Evolutionary conservation across 805 yeast genomes (phyloP).

Genomic region (Komagataella pseudopastoris): DNA sequence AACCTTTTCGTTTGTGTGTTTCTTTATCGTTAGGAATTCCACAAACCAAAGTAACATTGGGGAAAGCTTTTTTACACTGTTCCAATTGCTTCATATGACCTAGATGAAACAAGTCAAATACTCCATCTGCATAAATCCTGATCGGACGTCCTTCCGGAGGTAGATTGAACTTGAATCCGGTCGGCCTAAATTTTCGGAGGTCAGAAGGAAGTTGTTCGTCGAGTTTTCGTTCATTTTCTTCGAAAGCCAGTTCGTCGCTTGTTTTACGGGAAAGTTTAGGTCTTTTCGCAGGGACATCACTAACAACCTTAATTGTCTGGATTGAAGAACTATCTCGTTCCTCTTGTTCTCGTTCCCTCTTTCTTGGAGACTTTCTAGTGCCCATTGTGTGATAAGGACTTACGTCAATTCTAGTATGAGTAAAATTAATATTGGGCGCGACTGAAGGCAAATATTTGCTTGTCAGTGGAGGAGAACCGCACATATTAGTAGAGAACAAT

Average conservation of each 20-base stretch:
- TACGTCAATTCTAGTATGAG: not conserved
- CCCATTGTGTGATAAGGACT: not conserved
- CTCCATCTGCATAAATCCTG: constrained; percentile 96
- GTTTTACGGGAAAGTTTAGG: not conserved
- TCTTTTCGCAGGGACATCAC: not conserved
- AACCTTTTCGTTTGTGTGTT: constrained; percentile 85
- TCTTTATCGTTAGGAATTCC: constrained; percentile 87
- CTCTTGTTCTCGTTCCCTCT: not conserved
- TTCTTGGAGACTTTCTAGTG: not conserved
- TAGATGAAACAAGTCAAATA: constrained; percentile 88
- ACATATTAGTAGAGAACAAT: no score
- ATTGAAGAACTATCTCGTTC: not conserved
- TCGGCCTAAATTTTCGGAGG: constrained; percentile 65
- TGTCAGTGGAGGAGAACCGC: no score
- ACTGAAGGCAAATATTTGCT: not conserved
- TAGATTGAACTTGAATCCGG: constrained; percentile 60
- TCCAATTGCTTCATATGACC: constrained; percentile 98
- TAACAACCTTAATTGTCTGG: not conserved
- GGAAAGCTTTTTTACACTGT: constrained; percentile 87
- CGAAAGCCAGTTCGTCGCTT: not conserved
- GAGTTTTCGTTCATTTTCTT: constrained; percentile 38
- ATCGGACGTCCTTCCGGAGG: constrained; percentile 84
- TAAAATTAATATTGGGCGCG: not conserved
- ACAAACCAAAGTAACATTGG: constrained; percentile 73
- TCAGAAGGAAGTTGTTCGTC: constrained; percentile 59